These are phyloP conservation scores for Drechslera avenae DNA, from an alignment of 2,329 filamentous ascomycete species.

Conservation along the genomic window DNA sequence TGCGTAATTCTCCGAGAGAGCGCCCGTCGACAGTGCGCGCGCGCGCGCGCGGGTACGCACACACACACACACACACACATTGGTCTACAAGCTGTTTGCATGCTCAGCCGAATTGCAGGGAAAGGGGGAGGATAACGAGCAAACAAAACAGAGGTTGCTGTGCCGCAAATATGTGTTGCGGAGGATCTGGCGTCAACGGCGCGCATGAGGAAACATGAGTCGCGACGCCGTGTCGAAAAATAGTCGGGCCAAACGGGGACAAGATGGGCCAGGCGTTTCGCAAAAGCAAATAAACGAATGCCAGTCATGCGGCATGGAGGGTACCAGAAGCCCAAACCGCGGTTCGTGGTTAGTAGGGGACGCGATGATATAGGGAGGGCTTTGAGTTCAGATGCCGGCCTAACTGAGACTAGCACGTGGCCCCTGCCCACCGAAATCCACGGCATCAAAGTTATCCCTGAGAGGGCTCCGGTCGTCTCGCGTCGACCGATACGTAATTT, in stretches of 20 bases:
- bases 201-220: constrained; percentile 4
- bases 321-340: not conserved
- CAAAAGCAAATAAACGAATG: not conserved
- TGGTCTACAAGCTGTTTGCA: too few relatives aligned
- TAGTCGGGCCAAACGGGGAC: not conserved
- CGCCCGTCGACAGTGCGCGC: not conserved
- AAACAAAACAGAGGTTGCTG: not conserved
- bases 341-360: constrained; percentile 3
- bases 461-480: constrained; percentile 10
- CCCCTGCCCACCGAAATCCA: constrained; percentile 2
- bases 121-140: not conserved
- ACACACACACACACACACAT: too few relatives aligned
- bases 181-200: not conserved
- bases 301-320: not conserved
- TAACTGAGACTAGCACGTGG: constrained; percentile 5
- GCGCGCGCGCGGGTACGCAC: not conserved
- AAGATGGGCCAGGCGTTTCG: not conserved
- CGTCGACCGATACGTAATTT: constrained; percentile 10
- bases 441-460: constrained; percentile 6
- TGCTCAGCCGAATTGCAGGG: too few relatives aligned
- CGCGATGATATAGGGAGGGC: not conserved
- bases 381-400: not conserved
- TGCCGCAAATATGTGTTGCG: not conserved
- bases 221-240: not conserved
- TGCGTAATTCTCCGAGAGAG: constrained; percentile 12